phyloP scores from a whole-genome alignment of 2,329 filamentous ascomycete species.

The Akanthomyces dipterigenus region DNA sequence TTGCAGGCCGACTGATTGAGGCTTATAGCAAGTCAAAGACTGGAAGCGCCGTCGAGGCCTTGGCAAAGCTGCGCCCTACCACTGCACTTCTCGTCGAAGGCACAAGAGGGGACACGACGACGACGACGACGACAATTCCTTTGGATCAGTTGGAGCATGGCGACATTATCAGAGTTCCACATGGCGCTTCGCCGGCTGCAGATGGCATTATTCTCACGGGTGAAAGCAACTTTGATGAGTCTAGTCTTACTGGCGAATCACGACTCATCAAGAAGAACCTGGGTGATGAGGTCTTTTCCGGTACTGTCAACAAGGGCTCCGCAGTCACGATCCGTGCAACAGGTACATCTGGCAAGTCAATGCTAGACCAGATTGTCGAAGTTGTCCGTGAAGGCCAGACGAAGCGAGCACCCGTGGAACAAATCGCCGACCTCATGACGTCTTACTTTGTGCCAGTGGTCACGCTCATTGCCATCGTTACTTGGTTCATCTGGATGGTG shows the following conservation, averaged over 20 bases:
- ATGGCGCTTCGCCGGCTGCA: conserved; percentile 77
- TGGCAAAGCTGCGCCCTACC: conserved; percentile 70
- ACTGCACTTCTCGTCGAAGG: conserved; percentile 64
- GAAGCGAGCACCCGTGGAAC: conserved; percentile 67
- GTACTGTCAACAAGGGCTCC: conserved; percentile 65
- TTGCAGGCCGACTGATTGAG: conserved; percentile 69
- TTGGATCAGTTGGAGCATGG: conserved; percentile 70
- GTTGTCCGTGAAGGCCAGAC: conserved; percentile 74
- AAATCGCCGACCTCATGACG: conserved; percentile 65
- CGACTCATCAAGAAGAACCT: conserved; percentile 55
- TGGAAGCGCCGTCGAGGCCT: conserved; percentile 73
- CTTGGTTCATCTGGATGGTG: conserved; percentile 65
- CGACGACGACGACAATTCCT: conserved; percentile 33
- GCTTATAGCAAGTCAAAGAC: conserved; percentile 88
- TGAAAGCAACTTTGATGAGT: conserved; percentile 74
- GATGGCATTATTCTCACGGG: conserved; percentile 64
- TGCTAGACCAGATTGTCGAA: conserved; percentile 74
- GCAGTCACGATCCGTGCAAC: conserved; percentile 59
- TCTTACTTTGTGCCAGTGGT: conserved; percentile 72
- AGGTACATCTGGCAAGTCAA: conserved; percentile 59
- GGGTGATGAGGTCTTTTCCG: conserved; percentile 62
- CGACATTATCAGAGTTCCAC: conserved; percentile 66
- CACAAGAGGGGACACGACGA: conserved; percentile 29
- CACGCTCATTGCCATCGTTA: conserved; percentile 60
- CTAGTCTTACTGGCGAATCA: conserved; percentile 78